Evolutionary conservation across 2,329 filamentous ascomycete species (phyloP), one percentile per base, ranked within the genome.

Genomic region (Colletotrichum sp.): DNA sequence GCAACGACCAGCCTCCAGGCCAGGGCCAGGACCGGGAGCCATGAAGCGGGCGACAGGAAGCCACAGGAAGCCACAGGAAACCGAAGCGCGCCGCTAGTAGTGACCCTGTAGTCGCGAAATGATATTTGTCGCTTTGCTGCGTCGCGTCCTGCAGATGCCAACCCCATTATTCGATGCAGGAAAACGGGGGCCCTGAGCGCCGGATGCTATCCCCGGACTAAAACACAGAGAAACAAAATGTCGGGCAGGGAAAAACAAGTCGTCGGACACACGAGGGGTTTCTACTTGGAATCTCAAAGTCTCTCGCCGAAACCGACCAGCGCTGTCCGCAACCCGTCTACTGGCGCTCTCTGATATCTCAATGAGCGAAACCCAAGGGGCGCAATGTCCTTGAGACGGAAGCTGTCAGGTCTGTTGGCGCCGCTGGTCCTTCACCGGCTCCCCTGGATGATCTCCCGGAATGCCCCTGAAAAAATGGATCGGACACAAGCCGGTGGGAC

Each of bases 391-490:
- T 34, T 30, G 73, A 73, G 63, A 59, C 44, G 69, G 6, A 48
- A 68, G n/a, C 57, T 22, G 52, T 36, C 63, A 64, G 52, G 52
- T 36, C 22, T 72, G 68, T 55, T 24, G 68, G 55, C 62, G 59
- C 64, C 73, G 26, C 66, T 72, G 26, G 57, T 48, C 63, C 72
- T 73, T 71, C 75, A 28, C 74, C 70, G 67, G 65, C 66, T 73
- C 68, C 74, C 76, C 70, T 74, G 66, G 76, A 71, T 76, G 76
- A 76, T 77, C 76, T 77, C 74, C 76, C 76, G 76, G 63, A 74
- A 64, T 22, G 22, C 73, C 76, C 76, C 76, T 74, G 69, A 69
- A 65, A 71, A 68, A 60, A 26, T 73, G 69, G 76, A 77, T 77
- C 76, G 76, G 62, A 76, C 57, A 73, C 62, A 74, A 73, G 70